These are phyloP conservation scores for Vigna angularis DNA, from an alignment of 306 rosid genomes.

Conservation along the genomic window DNA sequence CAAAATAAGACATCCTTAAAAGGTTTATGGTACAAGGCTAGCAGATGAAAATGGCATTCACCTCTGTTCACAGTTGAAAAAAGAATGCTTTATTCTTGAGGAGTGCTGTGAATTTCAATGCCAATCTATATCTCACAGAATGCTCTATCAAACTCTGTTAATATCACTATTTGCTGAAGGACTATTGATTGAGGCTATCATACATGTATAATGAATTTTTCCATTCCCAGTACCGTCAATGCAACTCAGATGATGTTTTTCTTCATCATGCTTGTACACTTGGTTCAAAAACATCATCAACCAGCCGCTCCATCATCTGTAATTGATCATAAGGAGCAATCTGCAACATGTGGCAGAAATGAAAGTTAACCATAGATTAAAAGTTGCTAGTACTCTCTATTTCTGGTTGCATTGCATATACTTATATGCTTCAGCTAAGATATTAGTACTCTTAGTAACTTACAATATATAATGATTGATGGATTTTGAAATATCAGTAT, in stretches of 20 bases:
- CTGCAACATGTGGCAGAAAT: conserved; percentile 55
- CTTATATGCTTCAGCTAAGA: not conserved
- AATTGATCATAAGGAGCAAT: conserved; percentile 95
- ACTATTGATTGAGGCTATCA: conserved; percentile 24
- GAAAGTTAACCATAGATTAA: not conserved
- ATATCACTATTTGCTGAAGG: conserved; percentile 35
- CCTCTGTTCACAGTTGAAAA: conserved; percentile 12
- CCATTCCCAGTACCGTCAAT: conserved; percentile 37
- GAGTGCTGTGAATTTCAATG: conserved; percentile 16
- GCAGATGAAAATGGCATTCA: conserved; percentile 25
- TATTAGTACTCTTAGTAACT: not conserved
- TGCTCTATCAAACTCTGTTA: conserved; percentile 39
- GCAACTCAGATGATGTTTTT: conserved; percentile 34
- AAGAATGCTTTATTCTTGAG: conserved; percentile 29
- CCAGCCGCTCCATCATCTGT: conserved; percentile 86
- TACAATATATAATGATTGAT: not conserved
- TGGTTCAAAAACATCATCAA: conserved; percentile 58
- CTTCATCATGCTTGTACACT: conserved; percentile 57
- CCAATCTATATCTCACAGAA: conserved; percentile 29
- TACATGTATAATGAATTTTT: conserved; percentile 8
- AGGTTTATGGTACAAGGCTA: conserved; percentile 11
- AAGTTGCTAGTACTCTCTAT: not conserved
- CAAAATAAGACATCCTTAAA: conserved; percentile 13
- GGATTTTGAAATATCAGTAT: no score
- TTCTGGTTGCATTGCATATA: not conserved